These are phyloP conservation scores for Endoconidiophora polonica DNA, from an alignment of 2,329 filamentous ascomycete genomes.

Conservation along the genomic window DNA sequence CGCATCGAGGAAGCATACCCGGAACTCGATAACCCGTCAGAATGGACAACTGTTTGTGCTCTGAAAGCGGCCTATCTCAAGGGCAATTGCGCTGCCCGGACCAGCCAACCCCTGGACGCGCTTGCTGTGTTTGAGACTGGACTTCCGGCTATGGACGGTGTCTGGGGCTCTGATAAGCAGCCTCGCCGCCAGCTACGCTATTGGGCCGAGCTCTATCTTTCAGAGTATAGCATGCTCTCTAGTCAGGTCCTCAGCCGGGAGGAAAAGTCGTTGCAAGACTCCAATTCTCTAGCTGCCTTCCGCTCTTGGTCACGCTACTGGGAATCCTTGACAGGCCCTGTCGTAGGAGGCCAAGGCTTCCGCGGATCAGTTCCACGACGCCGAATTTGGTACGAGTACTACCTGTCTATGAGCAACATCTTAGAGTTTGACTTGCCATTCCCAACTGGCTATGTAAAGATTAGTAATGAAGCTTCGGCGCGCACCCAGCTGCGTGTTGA, in stretches of 20 bases:
- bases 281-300: conserved; percentile 38
- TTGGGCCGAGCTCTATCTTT: conserved; percentile 66
- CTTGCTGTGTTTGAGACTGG: conserved; percentile 49
- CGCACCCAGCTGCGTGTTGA: conserved; percentile 55
- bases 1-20: conserved; percentile 40
- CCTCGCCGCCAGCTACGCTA: conserved; percentile 50
- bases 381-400: conserved; percentile 73
- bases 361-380: conserved; percentile 44
- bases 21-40: conserved; percentile 36
- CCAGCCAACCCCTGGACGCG: conserved; percentile 37
- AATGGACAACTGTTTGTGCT: conserved; percentile 71
- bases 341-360: conserved; percentile 39
- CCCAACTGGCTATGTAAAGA: conserved; percentile 29
- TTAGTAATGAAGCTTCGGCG: conserved; percentile 33
- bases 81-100: conserved; percentile 42
- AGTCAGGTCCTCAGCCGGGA: conserved; percentile 39
- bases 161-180: conserved; percentile 30
- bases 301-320: conserved; percentile 57
- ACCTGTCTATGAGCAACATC: conserved; percentile 59
- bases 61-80: conserved; percentile 66
- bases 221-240: conserved; percentile 55
- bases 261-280: conserved; percentile 32
- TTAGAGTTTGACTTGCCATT: conserved; percentile 50
- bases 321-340: conserved; percentile 31
- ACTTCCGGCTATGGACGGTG: conserved; percentile 41